A percentile compares a stretch with the other conserved stretches of the same genome.
Evolutionary conservation across 805 yeast species (phyloP).

Genomic region (Lachancea quebecensis): DNA sequence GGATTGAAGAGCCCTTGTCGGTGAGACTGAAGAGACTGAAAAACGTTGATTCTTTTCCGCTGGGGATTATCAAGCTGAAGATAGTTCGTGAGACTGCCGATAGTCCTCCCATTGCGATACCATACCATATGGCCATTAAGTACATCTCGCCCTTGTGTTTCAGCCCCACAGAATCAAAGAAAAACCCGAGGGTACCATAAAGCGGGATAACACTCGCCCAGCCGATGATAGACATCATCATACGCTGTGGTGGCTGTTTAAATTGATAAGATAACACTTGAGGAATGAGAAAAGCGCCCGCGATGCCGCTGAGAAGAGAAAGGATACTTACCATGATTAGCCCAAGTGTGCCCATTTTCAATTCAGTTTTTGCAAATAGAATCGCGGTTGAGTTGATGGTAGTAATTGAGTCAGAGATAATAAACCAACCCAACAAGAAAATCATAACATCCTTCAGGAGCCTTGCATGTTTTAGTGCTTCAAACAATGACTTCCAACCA

Average conservation of each 20-base stretch:
- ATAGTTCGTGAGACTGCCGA: conserved; percentile 63
- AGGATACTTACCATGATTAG: conserved; percentile 59
- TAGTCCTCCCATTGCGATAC: conserved; percentile 66
- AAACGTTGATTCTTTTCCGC: conserved; percentile 67
- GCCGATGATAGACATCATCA: conserved; percentile 45
- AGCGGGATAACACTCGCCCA: conserved; percentile 64
- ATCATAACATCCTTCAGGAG: conserved; percentile 57
- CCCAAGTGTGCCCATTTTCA: conserved; percentile 60
- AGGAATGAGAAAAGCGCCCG: conserved; percentile 58
- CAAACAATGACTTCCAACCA: conserved; percentile 57
- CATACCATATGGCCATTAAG: conserved; percentile 65
- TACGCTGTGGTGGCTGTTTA: conserved; percentile 39
- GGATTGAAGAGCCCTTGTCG: conserved; percentile 69
- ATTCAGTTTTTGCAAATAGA: conserved; percentile 63
- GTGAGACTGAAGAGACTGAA: conserved; percentile 72
- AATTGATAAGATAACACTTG: conserved; percentile 33
- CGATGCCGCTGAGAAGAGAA: conserved; percentile 59
- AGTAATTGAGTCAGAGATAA: conserved; percentile 66
- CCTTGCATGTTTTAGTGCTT: conserved; percentile 53
- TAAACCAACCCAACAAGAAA: conserved; percentile 68
- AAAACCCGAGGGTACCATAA: conserved; percentile 65
- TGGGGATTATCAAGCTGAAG: conserved; percentile 62
- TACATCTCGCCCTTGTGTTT: conserved; percentile 64
- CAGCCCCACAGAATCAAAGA: conserved; percentile 47
- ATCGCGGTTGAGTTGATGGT: conserved; percentile 78